Evolutionary conservation across 495 filamentous ascomycete genomes (phyloP).

Genomic region (Rostrohypoxylon terebratum): DNA sequence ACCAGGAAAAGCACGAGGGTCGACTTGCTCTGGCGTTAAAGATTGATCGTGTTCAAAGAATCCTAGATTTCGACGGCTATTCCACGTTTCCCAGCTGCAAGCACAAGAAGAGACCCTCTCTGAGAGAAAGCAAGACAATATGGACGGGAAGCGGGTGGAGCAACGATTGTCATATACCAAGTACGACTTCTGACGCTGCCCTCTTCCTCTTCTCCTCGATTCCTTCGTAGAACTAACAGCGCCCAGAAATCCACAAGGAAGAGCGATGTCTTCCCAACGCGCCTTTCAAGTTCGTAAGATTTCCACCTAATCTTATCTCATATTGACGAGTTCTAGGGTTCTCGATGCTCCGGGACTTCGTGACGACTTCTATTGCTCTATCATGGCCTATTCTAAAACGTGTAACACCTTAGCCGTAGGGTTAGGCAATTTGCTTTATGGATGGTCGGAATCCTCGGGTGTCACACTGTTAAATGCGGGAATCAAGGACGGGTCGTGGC

Average conservation of each 20-base stretch:
- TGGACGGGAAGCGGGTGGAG: conserved; percentile 74
- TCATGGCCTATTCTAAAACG: conserved; percentile 83
- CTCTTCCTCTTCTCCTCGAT: not conserved
- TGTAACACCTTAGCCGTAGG: conserved; percentile 85
- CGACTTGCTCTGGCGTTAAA: conserved; percentile 85
- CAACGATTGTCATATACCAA: conserved; percentile 58
- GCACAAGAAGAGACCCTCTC: conserved; percentile 21
- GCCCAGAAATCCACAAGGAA: conserved; percentile 30
- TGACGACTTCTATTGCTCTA: conserved; percentile 96
- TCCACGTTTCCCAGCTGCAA: conserved; percentile 49
- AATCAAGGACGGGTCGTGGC: conserved; percentile 54
- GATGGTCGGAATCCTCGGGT: conserved; percentile 80
- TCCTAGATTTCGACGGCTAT: conserved; percentile 64
- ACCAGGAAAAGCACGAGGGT: conserved; percentile 74
- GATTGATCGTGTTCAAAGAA: conserved; percentile 74
- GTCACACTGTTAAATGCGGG: conserved; percentile 61
- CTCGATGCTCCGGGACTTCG: conserved; percentile 87
- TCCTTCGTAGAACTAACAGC: conserved; percentile 1
- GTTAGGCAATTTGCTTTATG: conserved; percentile 80
- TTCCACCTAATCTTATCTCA: not conserved
- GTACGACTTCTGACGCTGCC: conserved; percentile 55
- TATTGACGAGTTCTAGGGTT: conserved; percentile 61
- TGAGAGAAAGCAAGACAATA: conserved; percentile 45
- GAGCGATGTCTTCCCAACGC: conserved; percentile 68
- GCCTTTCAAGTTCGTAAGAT: conserved; percentile 76